Conservation (phyloP, 2,329 filamentous ascomycete species). For the Ploettnerulaceae sp. region DNA sequence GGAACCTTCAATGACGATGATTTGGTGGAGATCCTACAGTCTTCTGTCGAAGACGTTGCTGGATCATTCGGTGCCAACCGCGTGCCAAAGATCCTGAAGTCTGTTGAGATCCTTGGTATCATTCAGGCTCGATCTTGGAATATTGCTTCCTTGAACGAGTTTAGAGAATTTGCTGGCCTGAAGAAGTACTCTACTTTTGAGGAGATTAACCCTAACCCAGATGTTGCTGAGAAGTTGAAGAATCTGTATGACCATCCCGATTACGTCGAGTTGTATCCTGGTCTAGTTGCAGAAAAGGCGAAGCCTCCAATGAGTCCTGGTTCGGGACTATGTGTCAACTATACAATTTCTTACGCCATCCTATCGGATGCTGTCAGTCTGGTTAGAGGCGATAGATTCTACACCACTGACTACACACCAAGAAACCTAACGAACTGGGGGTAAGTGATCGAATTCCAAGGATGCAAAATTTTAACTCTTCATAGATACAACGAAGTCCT, state of each 20-base stretch:
- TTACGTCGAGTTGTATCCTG: conserved; percentile 65
- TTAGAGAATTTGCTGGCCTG: conserved; percentile 75
- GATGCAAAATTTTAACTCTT: neutral
- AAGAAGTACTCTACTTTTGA: conserved; percentile 74
- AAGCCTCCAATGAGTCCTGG: conserved; percentile 49
- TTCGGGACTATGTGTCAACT: conserved; percentile 48
- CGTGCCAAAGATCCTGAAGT: conserved; percentile 67
- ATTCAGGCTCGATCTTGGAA: conserved; percentile 74
- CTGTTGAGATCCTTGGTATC: conserved; percentile 77
- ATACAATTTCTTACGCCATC: conserved; percentile 50
- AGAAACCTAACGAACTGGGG: conserved; percentile 80
- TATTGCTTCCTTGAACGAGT: conserved; percentile 70
- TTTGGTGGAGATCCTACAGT: conserved; percentile 63
- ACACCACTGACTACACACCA: conserved; percentile 48
- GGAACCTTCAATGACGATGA: conserved; percentile 73
- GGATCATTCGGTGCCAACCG: conserved; percentile 67
- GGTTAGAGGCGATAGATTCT: conserved; percentile 54
- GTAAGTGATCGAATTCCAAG: conserved; percentile 39
- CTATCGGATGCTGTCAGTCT: conserved; percentile 56
- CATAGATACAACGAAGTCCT: conserved; percentile 49
- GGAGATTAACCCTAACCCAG: conserved; percentile 75
- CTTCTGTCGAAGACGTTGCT: conserved; percentile 71
- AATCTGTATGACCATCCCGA: conserved; percentile 57
- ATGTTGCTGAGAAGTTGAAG: conserved; percentile 59
- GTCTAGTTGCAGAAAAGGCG: conserved; percentile 56